phyloP scores from a whole-genome alignment of 2,329 filamentous ascomycete genomes.

The Cercospora sp. region DNA sequence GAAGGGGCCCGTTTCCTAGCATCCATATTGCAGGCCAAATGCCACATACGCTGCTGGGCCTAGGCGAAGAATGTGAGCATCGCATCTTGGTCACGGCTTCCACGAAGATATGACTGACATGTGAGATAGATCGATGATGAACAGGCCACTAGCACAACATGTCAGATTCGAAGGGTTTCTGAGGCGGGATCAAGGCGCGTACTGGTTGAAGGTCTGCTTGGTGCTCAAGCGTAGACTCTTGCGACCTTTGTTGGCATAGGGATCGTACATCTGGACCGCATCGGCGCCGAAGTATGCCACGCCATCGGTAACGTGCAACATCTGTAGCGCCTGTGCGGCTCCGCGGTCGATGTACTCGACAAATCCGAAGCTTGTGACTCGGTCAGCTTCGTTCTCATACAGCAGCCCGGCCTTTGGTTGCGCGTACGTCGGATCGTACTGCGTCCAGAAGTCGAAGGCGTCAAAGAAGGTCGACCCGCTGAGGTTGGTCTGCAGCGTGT shows the following conservation, averaged over 20 bases:
- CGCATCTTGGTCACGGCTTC: neutral
- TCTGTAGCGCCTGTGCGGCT: conserved; percentile 34
- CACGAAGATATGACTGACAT: conserved; percentile 49
- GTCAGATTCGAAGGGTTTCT: neutral
- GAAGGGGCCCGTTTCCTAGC: conserved; percentile 53
- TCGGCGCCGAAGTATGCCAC: conserved; percentile 32
- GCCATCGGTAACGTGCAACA: conserved; percentile 24
- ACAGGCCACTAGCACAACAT: conserved; percentile 58
- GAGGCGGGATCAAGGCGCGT: too few relatives aligned
- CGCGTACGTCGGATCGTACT: conserved; percentile 35
- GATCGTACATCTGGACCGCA: conserved; percentile 32
- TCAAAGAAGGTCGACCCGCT: conserved; percentile 36
- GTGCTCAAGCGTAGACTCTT: conserved; percentile 69
- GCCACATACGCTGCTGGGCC: conserved; percentile 53
- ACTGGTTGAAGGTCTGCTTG: conserved; percentile 52
- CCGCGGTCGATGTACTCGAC: conserved; percentile 47
- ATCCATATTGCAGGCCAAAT: conserved; percentile 68
- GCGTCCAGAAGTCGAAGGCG: conserved; percentile 40
- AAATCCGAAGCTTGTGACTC: conserved; percentile 27
- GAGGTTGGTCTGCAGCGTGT: conserved; percentile 23
- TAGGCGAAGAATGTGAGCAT: neutral
- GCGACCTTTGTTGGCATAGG: conserved; percentile 55
- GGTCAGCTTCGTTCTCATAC: neutral
- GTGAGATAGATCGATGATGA: conserved; percentile 71
- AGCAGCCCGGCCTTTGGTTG: neutral